Evolutionary conservation across 208 protist species (phyloP), one percentile per base, ranked within the genome.

Genomic region (Leishmania gerbilli): DNA sequence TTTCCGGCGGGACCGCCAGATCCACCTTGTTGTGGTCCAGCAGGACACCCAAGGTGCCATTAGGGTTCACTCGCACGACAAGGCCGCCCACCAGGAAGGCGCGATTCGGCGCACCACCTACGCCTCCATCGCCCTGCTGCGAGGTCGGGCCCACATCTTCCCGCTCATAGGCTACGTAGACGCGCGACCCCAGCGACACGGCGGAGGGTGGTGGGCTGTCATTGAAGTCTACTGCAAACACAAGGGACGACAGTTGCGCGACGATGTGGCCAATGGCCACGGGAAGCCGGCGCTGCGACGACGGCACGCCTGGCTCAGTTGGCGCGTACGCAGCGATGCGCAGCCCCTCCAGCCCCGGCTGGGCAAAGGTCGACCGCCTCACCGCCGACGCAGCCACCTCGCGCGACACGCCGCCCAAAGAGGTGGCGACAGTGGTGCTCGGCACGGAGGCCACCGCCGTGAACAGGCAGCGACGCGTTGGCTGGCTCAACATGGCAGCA

Each of bases 11-110:
- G 6, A 97, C 94, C 24, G 91, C 92, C 31, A 94, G 87, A 71
- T 97, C 94, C 65, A 95, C 85, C 49, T 86, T 89, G 82, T 95
- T 90, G 85, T 96, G 92, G 77, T 97, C 94, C 19, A 97, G 86
- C 67, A 96, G 81, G 37, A 97, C 92, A 19, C 85, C 91, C 60
- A 94, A 93, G 42, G 92, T 97, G 19, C 91, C 94, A 80, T 96
- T 95, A 7, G 85, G 84, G 81, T 96, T 95, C 6, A 95, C 88
- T 34, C 91, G 89, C 13, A 93, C 87, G 21, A 97, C 89, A 19
- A 95, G 84, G 60, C 92, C 94, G 27, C 91, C 94, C 72, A 95
- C 88, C 15, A 95, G 77, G 55, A 89, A 85, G 69, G 37, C 76
- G 15, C 67, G 71, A 4, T 69, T 79, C 17, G 64, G 21, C 34